These are phyloP conservation scores for Suillus occidentalis DNA, from an alignment of 768 basidiomycete genomes.

Conservation along the genomic window DNA sequence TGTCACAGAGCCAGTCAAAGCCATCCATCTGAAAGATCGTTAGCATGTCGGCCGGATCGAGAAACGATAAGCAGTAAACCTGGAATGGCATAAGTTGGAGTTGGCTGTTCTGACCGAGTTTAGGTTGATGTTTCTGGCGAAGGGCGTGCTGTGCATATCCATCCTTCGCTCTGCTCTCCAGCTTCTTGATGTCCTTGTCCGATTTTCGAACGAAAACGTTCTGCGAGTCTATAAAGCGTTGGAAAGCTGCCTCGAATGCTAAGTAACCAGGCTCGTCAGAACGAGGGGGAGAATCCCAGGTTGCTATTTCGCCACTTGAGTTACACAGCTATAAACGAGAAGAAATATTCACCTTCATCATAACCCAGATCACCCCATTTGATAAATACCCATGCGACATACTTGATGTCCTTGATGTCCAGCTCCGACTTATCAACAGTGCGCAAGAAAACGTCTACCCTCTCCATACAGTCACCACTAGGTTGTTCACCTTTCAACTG, in stretches of 20 bases:
- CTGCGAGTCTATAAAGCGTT: conserved; percentile 62
- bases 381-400: conserved; percentile 79
- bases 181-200: conserved; percentile 38
- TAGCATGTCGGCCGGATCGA: conserved; percentile 1
- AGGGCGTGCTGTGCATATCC: conserved; percentile 52
- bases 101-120: conserved; percentile 63
- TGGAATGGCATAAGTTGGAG: conserved; percentile 88
- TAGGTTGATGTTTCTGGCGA: conserved; percentile 48
- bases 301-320: conserved; percentile 47
- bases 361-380: conserved; percentile 97
- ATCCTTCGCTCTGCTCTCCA: conserved; percentile 56
- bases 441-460: conserved; percentile 53
- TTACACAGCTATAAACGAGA: conserved; percentile 9
- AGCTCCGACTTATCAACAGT: conserved; percentile 40
- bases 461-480: conserved; percentile 49
- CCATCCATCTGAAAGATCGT: conserved; percentile 58
- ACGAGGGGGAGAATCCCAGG: conserved; percentile 89
- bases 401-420: conserved; percentile 49
- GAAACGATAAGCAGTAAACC: conserved; percentile 37
- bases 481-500: conserved; percentile 68
- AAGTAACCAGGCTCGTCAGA: conserved; percentile 53
- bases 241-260: conserved; percentile 69
- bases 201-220: conserved; percentile 55
- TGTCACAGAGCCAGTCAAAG: conserved; percentile 81
- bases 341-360: conserved; percentile 63